A percentile compares a stretch with the other conserved stretches of the same genome.
Evolutionary conservation across 2,329 filamentous ascomycete species (phyloP).

Genomic region (Leptographium wingfieldii): DNA sequence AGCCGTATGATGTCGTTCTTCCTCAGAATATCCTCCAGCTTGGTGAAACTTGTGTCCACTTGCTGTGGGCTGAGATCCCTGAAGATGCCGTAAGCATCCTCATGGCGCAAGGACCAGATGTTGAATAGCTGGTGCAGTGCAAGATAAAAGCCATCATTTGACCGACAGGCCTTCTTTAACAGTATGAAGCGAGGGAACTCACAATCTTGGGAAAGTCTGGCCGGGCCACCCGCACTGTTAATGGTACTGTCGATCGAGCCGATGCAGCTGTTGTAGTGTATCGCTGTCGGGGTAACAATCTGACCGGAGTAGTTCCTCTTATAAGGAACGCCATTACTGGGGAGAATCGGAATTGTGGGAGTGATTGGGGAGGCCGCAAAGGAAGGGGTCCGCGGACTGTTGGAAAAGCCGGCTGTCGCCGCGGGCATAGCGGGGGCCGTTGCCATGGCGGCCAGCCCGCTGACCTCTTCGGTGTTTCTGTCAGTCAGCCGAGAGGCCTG

Average conservation of each 20-base stretch:
- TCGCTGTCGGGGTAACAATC: not conserved
- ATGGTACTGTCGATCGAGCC: not conserved
- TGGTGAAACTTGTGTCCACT: constrained; percentile 22
- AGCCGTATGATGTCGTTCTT: constrained; percentile 21
- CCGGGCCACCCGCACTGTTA: not conserved
- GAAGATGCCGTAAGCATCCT: constrained; percentile 23
- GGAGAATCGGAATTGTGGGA: not conserved
- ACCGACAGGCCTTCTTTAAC: constrained; percentile 41
- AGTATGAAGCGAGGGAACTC: constrained; percentile 39
- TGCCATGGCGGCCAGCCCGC: not conserved
- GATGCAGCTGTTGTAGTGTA: not conserved
- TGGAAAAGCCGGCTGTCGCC: not conserved
- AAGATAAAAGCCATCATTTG: constrained; percentile 50
- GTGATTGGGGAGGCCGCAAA: not conserved
- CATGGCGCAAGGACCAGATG: constrained; percentile 31
- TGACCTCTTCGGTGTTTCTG: no score
- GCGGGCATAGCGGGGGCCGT: not conserved
- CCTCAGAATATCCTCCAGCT: constrained; percentile 24
- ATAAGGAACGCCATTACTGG: not conserved
- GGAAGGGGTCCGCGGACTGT: not conserved
- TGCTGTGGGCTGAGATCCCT: constrained; percentile 13
- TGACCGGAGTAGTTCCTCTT: not conserved
- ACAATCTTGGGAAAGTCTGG: constrained; percentile 12
- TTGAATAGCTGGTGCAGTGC: constrained; percentile 54
- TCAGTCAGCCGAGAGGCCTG: not conserved